phyloP scores from a whole-genome alignment of 192 early-diverging fungal genomes.

The Umbelopsis ramanniana region DNA sequence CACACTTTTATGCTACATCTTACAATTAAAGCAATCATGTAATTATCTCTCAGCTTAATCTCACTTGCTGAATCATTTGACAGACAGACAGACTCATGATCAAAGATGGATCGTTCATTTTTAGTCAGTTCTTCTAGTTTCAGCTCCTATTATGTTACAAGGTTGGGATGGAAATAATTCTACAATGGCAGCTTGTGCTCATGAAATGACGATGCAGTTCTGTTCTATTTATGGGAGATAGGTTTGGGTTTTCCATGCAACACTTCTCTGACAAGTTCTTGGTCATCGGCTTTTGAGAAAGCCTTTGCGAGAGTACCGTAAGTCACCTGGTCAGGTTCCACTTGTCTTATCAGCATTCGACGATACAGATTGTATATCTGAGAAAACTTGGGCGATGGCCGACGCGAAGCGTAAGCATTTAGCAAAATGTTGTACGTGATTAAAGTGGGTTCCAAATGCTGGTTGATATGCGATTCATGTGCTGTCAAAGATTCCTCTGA shows the following conservation, averaged over 20 bases:
- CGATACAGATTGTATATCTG: conserved; percentile 1
- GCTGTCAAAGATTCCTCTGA: background rate
- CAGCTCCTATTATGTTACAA: conserved; percentile 15
- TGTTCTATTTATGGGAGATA: background rate
- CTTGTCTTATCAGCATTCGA: conserved; percentile 1
- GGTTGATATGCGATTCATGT: background rate
- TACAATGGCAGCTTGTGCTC: background rate
- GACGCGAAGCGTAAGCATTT: conserved; percentile 3
- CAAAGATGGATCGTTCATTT: background rate
- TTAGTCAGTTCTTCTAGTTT: background rate
- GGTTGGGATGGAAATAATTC: background rate
- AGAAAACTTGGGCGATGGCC: conserved; percentile 1
- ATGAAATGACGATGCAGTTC: background rate
- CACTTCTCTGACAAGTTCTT: background rate
- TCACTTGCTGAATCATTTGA: no score
- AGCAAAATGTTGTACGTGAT: conserved; percentile 20
- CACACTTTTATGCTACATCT: background rate
- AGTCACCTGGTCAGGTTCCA: conserved; percentile 9
- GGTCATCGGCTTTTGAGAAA: conserved; percentile 9
- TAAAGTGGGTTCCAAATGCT: background rate
- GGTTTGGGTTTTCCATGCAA: background rate
- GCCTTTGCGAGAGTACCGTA: conserved; percentile 12
- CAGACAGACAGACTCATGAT: background rate
- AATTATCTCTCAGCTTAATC: background rate
- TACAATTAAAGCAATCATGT: conserved; percentile 7